These are phyloP conservation scores for Akanthomyces muscarius DNA, from an alignment of 2,329 filamentous ascomycete genomes.

Conservation along the genomic window DNA sequence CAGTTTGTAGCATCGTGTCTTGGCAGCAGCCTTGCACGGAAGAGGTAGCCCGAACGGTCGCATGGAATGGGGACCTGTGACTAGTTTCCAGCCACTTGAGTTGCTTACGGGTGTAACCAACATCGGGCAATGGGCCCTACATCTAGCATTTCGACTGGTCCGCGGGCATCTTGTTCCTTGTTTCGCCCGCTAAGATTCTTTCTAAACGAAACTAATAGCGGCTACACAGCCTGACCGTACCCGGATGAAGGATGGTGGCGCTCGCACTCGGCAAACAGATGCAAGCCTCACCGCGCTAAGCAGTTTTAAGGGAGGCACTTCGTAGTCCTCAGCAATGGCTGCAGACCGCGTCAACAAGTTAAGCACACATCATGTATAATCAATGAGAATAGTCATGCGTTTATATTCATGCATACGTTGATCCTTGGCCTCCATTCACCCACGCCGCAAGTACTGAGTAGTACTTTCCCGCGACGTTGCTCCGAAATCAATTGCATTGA, in stretches of 20 bases:
- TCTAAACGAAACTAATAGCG: no score
- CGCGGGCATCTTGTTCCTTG: no score
- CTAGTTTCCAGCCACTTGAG: background rate
- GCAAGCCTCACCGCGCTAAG: background rate
- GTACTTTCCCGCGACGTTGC: background rate
- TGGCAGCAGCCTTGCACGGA: background rate
- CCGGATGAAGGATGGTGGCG: background rate
- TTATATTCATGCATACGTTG: background rate
- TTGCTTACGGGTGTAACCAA: background rate
- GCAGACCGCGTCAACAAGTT: background rate
- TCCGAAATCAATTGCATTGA: background rate
- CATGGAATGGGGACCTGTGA: background rate
- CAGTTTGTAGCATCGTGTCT: no score
- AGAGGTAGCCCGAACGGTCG: background rate
- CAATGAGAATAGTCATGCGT: background rate
- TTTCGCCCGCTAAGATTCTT: no score
- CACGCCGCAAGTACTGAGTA: background rate
- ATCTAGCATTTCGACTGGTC: no score
- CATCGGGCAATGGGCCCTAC: background rate
- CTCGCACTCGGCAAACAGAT: background rate
- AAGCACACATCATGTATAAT: background rate
- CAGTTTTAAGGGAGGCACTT: background rate
- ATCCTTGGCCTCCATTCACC: background rate
- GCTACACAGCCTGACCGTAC: no score
- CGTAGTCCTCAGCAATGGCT: background rate